These are phyloP conservation scores for Arachis hypogaea DNA, from an alignment of 306 rosid genomes.

Conservation along the genomic window DNA sequence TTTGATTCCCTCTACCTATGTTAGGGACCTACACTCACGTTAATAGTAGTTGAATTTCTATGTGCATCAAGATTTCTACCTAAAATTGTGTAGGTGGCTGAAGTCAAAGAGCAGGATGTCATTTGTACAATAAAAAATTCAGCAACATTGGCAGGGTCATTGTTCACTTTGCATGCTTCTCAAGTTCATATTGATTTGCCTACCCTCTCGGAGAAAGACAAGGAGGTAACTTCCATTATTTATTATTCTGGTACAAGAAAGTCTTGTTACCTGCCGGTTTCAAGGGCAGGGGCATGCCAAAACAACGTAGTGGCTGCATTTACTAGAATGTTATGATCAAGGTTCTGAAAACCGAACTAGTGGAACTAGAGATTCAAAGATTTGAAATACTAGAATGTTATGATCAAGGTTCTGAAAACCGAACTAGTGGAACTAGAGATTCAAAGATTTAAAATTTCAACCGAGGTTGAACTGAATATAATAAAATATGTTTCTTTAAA, in stretches of 20 bases:
- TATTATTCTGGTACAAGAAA: neutral
- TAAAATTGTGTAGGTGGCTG: slow-evolving; percentile 65
- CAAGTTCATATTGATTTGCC: slow-evolving; percentile 87
- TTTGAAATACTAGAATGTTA: neutral
- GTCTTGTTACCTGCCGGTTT: neutral
- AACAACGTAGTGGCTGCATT: slow-evolving; percentile 63
- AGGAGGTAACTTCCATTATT: slow-evolving; percentile 61
- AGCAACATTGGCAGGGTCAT: slow-evolving; percentile 91
- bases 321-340: neutral
- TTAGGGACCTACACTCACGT: slow-evolving; percentile 6
- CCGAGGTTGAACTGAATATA: too few species aligned
- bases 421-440: too few species aligned
- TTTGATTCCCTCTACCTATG: neutral
- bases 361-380: too few species aligned
- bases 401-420: too few species aligned
- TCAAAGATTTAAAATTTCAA: too few species aligned
- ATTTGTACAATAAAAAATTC: slow-evolving; percentile 83
- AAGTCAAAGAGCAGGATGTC: slow-evolving; percentile 73
- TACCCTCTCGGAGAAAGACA: slow-evolving; percentile 82
- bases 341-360: too few species aligned
- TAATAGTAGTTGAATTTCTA: slow-evolving; percentile 28
- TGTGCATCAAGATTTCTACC: slow-evolving; percentile 40
- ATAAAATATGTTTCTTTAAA: too few species aligned
- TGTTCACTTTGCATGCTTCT: slow-evolving; percentile 94
- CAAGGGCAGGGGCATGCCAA: slow-evolving; percentile 32